A percentile compares a stretch with the other conserved stretches of the same genome.
Conservation (phyloP, 139 green algal genomes). For the Pleodorina starrii region DNA sequence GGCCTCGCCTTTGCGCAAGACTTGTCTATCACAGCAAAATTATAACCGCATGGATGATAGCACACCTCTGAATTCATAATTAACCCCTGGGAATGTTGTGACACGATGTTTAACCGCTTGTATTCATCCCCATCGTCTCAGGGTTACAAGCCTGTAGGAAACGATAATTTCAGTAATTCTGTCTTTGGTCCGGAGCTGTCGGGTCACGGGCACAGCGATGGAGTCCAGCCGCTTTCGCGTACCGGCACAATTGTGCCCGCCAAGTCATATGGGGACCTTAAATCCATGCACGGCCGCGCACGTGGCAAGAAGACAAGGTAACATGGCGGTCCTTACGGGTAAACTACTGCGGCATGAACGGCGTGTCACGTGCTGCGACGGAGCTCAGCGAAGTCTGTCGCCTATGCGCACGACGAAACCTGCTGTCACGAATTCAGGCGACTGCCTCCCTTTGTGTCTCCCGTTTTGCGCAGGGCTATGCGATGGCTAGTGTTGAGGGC, state of each 20-base stretch:
- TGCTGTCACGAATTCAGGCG: no score
- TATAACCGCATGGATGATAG: no score
- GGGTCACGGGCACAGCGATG: not conserved
- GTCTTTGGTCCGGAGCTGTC: not conserved
- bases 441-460: no score
- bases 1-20: no score
- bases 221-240: not conserved
- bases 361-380: constrained; percentile 12
- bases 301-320: constrained; percentile 41
- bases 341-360: no score
- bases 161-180: not conserved
- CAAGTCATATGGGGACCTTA: constrained; percentile 39
- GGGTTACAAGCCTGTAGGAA: not conserved
- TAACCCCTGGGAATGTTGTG: no score
- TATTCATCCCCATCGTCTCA: constrained; percentile 10
- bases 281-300: not conserved
- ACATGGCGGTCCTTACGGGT: no score
- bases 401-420: no score
- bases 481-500: constrained; percentile 56
- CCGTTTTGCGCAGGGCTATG: no score
- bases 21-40: no score
- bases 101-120: constrained; percentile 14
- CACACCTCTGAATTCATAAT: no score
- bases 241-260: not conserved
- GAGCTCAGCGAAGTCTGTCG: no score